A percentile compares a stretch with the other conserved stretches of the same genome.
These are phyloP conservation scores for Salix udensis DNA, from an alignment of 345 rosid genomes.

Conservation along the genomic window DNA sequence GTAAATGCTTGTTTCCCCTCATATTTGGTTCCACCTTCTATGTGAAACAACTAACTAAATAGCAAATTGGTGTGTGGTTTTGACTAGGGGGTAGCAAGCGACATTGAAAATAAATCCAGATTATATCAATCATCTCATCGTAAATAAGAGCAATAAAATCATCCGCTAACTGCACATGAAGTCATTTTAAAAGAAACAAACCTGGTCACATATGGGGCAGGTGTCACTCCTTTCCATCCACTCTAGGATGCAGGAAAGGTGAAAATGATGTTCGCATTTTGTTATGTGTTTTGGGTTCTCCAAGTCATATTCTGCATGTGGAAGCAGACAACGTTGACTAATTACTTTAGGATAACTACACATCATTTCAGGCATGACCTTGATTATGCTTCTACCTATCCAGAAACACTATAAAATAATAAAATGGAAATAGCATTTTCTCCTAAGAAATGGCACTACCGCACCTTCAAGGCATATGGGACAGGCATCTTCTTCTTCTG, in stretches of 20 bases:
- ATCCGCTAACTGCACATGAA: background rate
- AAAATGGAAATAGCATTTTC: background rate
- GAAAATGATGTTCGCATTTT: constrained; percentile 31
- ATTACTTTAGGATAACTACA: background rate
- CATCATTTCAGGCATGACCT: background rate
- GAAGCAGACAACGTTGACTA: background rate
- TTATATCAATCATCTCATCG: background rate
- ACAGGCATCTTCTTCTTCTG: constrained; percentile 30
- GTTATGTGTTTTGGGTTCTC: constrained; percentile 25
- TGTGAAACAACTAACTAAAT: background rate
- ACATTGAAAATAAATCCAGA: background rate
- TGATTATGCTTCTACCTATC: background rate
- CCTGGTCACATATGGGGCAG: constrained; percentile 36
- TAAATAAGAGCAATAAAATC: background rate
- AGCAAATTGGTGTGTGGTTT: background rate
- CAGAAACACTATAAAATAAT: background rate
- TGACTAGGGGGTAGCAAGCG: background rate
- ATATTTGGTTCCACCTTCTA: background rate
- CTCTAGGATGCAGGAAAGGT: constrained; percentile 28
- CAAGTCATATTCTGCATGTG: constrained; percentile 22
- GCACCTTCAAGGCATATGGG: constrained; percentile 34
- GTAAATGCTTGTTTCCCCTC: background rate
- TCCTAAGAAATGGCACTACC: background rate
- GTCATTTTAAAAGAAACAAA: constrained; percentile 2
- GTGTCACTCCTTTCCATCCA: constrained; percentile 37